phyloP scores from a whole-genome alignment of 768 basidiomycete species.

The Kwoniella heveanensis region DNA sequence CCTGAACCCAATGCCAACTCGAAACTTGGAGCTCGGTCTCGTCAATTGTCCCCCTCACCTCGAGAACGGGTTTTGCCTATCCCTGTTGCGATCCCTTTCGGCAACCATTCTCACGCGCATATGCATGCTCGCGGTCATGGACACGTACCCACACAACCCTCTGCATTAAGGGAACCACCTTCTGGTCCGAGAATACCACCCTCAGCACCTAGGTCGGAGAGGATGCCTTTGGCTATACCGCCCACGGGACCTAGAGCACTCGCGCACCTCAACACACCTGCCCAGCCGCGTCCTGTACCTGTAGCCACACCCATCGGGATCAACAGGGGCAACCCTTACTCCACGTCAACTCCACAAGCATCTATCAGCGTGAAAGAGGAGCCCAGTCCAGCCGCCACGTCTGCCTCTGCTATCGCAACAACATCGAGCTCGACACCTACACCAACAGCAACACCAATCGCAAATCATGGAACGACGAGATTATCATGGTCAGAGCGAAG shows the following conservation, averaged over 20 bases:
- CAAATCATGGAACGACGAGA: constrained; percentile 13
- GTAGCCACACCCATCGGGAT: constrained; percentile 11
- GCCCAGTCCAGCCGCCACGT: background rate
- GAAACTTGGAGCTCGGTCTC: background rate
- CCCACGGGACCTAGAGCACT: constrained; percentile 34
- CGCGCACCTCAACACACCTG: constrained; percentile 19
- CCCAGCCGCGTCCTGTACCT: constrained; percentile 14
- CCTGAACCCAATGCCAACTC: background rate
- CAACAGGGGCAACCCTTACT: background rate
- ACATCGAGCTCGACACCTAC: background rate
- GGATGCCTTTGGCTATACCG: constrained; percentile 26
- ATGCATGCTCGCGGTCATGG: background rate
- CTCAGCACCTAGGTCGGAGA: constrained; percentile 36
- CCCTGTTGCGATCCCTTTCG: background rate
- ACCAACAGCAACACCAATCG: background rate
- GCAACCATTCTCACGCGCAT: background rate
- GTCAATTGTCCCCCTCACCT: constrained; percentile 19
- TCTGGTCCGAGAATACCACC: constrained; percentile 29
- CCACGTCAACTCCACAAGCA: background rate
- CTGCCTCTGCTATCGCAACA: background rate
- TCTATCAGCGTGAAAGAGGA: background rate
- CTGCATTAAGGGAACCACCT: constrained; percentile 10
- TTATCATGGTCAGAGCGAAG: constrained; percentile 43
- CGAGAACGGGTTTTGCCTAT: constrained; percentile 1
- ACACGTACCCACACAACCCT: background rate